Conservation (phyloP, 2,329 filamentous ascomycete genomes). For the Ophiostoma pallidulum region DNA sequence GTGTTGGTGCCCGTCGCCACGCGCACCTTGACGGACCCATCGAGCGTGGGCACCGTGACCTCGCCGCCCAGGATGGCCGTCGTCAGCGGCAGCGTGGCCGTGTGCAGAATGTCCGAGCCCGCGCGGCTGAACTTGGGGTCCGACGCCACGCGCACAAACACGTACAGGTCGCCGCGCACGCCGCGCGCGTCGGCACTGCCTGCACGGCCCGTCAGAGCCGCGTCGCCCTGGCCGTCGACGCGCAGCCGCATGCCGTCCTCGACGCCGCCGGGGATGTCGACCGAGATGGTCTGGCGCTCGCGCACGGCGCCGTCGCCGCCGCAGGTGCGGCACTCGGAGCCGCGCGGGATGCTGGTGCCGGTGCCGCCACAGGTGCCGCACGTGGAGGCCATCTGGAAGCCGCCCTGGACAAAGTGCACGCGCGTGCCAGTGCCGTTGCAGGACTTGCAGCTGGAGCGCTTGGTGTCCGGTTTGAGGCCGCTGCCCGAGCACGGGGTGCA, state of each 20-base stretch:
- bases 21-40: constrained; percentile 83
- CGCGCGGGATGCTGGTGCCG: constrained; percentile 65
- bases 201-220: constrained; percentile 64
- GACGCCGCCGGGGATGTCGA: constrained; percentile 91
- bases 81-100: constrained; percentile 80
- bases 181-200: constrained; percentile 51
- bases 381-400: constrained; percentile 92
- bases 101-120: constrained; percentile 87
- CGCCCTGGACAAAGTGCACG: constrained; percentile 81
- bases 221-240: constrained; percentile 78
- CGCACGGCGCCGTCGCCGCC: constrained; percentile 74
- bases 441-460: constrained; percentile 61
- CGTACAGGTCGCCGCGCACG: constrained; percentile 81
- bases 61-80: constrained; percentile 90
- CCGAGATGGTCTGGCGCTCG: constrained; percentile 70
- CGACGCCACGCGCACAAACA: constrained; percentile 79
- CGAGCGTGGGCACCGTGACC: constrained; percentile 78
- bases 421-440: constrained; percentile 82
- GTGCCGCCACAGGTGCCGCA: constrained; percentile 74
- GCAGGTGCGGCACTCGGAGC: constrained; percentile 73
- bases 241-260: constrained; percentile 93
- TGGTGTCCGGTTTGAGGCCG: constrained; percentile 73
- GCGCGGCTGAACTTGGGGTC: constrained; percentile 83
- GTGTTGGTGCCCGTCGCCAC: constrained; percentile 86
- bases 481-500: constrained; percentile 78